Conservation (phyloP, 805 yeast species). For the Saccharomycopsis sp. region DNA sequence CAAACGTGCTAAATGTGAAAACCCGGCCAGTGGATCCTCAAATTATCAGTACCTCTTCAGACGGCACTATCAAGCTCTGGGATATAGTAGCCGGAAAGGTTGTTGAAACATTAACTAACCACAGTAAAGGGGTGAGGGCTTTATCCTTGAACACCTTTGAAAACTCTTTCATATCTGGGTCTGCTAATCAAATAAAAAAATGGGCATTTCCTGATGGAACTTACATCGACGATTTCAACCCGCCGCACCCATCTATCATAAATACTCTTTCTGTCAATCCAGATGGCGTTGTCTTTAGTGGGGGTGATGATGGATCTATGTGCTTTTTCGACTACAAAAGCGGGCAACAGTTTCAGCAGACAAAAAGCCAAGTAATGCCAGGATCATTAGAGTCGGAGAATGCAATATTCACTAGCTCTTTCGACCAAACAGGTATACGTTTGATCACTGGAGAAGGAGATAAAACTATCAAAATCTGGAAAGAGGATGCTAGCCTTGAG, state of each 20-base stretch:
- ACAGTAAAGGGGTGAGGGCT: conserved; percentile 72
- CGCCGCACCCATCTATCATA: conserved; percentile 44
- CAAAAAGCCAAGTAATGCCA: conserved; percentile 49
- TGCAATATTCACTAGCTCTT: conserved; percentile 63
- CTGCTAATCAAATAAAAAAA: conserved; percentile 73
- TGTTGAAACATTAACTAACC: conserved; percentile 71
- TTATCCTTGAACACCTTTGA: conserved; percentile 63
- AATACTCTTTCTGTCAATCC: conserved; percentile 64
- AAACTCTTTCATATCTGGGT: conserved; percentile 71
- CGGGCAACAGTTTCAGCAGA: conserved; percentile 56
- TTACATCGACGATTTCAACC: conserved; percentile 51
- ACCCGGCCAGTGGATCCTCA: conserved; percentile 79
- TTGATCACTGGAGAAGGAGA: conserved; percentile 88
- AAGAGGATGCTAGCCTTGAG: conserved; percentile 27
- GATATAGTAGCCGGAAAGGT: conserved; percentile 74
- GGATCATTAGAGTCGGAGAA: conserved; percentile 64
- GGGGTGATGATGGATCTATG: conserved; percentile 77
- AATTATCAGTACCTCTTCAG: conserved; percentile 74
- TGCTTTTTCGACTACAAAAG: conserved; percentile 71
- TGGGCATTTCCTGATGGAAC: conserved; percentile 72
- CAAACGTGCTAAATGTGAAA: conserved; percentile 62
- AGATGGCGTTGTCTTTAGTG: conserved; percentile 64
- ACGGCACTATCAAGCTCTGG: conserved; percentile 83
- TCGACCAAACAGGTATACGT: conserved; percentile 75
- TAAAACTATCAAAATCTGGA: conserved; percentile 76